Base-by-base conservation (phyloP, 1,139 yeast species). In the Petasospora rhodanensis region DNA sequence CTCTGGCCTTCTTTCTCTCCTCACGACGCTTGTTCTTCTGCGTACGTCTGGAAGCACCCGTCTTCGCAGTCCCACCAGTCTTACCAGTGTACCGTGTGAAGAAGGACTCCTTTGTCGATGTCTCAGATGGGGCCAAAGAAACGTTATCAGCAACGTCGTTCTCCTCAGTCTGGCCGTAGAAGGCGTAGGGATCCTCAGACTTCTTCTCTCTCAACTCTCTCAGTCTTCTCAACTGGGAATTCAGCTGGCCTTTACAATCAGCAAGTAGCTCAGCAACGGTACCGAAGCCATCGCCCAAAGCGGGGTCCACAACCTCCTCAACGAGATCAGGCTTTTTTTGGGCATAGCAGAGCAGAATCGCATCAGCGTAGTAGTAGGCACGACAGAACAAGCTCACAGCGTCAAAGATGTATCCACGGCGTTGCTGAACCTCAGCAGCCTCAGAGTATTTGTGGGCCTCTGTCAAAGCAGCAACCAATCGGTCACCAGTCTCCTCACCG, bases 31-130 rank as follows among this genome's bases (percentile, higher is more conserved):
- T 76, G 59, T 89, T 91, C 62, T 91, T 93, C 8, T 94, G 73
- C 0, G 98, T 87, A 52, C 81, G 75, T 59, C 98, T 75, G 0
- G 96, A 81, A 2, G 93, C 96, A 17, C 97, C 96, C 0, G 98
- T 91, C 56, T 84, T 83, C 5, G 97, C 98, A 4, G 98, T 91
- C 15, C 96, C 95, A 1, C 82, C 71, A 1, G 97, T 87, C 59
- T 89, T 87, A 44, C 97, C 97, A 0, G 99, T 91, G 58, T 91
- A 91, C 54, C 95, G 73, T 0, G 98, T 91, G 61, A 87, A 84
- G 56, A 89, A 85, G 0, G 97, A 87, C 18, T 93, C 94, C 10
- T 87, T 81, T 0, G 96, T 84, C 0, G 96, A 83, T 0, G 96
- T 80, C 55, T 87, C 96, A 0, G 96, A 83, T 1, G 95, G 93